A percentile compares a stretch with the other conserved stretches of the same genome.
Conservation (phyloP, 345 rosid species). For the Gynandropsis gynandra region DNA sequence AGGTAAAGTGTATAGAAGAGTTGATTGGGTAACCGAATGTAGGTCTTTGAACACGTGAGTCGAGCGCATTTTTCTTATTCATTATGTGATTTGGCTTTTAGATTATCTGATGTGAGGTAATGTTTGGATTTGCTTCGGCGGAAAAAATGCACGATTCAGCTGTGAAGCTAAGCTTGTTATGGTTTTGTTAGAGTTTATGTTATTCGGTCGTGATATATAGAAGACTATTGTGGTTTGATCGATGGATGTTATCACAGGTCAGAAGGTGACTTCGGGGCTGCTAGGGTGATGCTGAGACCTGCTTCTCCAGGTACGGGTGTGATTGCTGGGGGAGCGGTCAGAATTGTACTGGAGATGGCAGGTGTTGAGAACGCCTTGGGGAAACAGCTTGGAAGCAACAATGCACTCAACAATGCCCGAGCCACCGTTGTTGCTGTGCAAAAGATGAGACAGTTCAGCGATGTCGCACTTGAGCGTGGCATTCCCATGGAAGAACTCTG, state of each 20-base stretch:
- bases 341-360: conserved; percentile 88
- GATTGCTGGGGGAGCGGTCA: conserved; percentile 88
- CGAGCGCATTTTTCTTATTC: too few species aligned
- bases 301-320: conserved; percentile 92
- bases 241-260: conserved; percentile 38
- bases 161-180: conserved; percentile 2
- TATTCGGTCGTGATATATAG: background rate
- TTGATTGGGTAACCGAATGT: too few species aligned
- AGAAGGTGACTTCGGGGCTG: conserved; percentile 82
- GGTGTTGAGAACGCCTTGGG: conserved; percentile 84
- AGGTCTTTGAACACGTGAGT: too few species aligned
- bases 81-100: too few species aligned
- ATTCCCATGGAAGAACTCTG: conserved; percentile 90
- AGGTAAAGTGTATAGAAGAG: too few species aligned
- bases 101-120: background rate
- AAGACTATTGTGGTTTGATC: too few species aligned
- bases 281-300: conserved; percentile 91
- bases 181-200: conserved; percentile 7
- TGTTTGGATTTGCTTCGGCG: too few species aligned
- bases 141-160: conserved; percentile 5
- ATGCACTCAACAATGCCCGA: conserved; percentile 86
- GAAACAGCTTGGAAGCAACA: conserved; percentile 71
- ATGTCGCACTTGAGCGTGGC: conserved; percentile 83
- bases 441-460: conserved; percentile 72
- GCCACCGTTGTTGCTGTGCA: conserved; percentile 76